A percentile compares a stretch with the other conserved stretches of the same genome.
Conservation (phyloP, 164 flowering plant species). For the grape (Vitis vinifera) region ASM3070453v1 NC_081811.1:24613001-24613500, state of each 20-base stretch:
- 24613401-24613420: constrained; percentile 7
- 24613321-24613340: neutral
- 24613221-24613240: no score
- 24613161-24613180: neutral
- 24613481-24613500: neutral
- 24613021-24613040: constrained; percentile 19
- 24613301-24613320: neutral
- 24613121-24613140: no score
- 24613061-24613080: neutral
- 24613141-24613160: neutral
- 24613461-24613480: neutral
- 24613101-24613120: no score
- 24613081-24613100: neutral
- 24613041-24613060: constrained; percentile 5
- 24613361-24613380: neutral
- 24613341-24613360: neutral
- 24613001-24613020: constrained; percentile 17
- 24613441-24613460: neutral
- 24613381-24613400: constrained; percentile 23
- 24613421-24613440: neutral
- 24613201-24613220: no score
- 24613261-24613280: no score
- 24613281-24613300: no score
- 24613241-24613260: no score
- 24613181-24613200: no score